A percentile compares a stretch with the other conserved stretches of the same genome.
Evolutionary conservation across 2,329 filamentous ascomycete genomes (phyloP).

Genomic region (Colletotrichum theobromicola): DNA sequence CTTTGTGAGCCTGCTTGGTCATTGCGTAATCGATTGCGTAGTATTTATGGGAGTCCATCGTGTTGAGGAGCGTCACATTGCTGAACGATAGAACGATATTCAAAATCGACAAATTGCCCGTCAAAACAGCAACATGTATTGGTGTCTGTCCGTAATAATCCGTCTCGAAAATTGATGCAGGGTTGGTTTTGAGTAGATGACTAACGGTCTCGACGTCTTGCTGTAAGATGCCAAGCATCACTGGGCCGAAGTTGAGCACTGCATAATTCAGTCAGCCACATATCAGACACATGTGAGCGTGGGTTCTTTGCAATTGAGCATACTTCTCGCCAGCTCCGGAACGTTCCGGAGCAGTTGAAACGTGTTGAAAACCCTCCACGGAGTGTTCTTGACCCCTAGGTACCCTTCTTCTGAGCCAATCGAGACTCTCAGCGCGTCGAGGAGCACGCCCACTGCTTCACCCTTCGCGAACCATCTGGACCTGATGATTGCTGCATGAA

Average conservation of each 20-base stretch:
- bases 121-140: background rate
- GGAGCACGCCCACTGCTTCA: no score
- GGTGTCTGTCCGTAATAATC: background rate
- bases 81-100: background rate
- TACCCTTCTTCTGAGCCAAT: no score
- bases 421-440: no score
- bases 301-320: no score
- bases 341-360: rapidly evolving
- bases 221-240: background rate
- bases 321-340: background rate
- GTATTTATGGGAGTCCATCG: rapidly evolving
- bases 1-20: background rate
- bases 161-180: background rate
- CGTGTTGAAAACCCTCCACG: no score
- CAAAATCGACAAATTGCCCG: background rate
- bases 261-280: no score
- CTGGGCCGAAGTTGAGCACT: background rate
- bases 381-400: no score
- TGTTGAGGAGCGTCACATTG: background rate
- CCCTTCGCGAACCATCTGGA: no score
- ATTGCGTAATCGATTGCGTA: background rate
- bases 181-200: background rate
- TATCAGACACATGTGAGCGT: no score
- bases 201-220: background rate
- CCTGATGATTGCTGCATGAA: no score